Evolutionary conservation across 257 asterid genomes (phyloP).

Genomic region (Leptodermis oblonga): DNA sequence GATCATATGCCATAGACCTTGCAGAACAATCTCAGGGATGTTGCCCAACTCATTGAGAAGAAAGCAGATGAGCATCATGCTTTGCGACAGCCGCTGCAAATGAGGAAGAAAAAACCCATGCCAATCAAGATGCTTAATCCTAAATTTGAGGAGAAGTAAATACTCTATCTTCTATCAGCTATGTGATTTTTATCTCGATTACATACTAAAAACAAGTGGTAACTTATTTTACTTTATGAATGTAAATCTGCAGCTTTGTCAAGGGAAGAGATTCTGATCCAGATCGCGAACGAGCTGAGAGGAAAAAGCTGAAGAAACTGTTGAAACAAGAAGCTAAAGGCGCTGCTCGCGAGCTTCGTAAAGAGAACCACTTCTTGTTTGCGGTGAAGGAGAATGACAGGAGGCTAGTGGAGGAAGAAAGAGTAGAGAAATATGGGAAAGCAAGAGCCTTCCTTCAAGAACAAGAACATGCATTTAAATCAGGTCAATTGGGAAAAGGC

Average conservation of each 20-base stretch:
- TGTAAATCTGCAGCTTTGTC: slow-evolving; percentile 54
- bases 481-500: slow-evolving; percentile 87
- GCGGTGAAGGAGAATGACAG: slow-evolving; percentile 61
- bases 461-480: slow-evolving; percentile 87
- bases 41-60: slow-evolving; percentile 37
- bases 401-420: slow-evolving; percentile 53
- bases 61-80: slow-evolving; percentile 51
- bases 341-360: slow-evolving; percentile 74
- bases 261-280: slow-evolving; percentile 98
- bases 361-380: slow-evolving; percentile 71
- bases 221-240: slow-evolving; percentile 13
- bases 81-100: slow-evolving; percentile 65
- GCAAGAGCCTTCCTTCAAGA: slow-evolving; percentile 83
- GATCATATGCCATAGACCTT: slow-evolving; percentile 49
- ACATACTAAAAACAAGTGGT: background rate
- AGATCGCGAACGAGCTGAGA: slow-evolving; percentile 84
- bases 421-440: slow-evolving; percentile 63
- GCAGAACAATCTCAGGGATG: slow-evolving; percentile 45
- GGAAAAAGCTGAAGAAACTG: slow-evolving; percentile 58
- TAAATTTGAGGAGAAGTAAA: slow-evolving; percentile 82
- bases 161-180: background rate
- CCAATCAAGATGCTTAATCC: slow-evolving; percentile 62
- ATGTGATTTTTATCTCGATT: background rate
- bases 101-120: slow-evolving; percentile 60
- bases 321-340: slow-evolving; percentile 63